A percentile compares a stretch with the other conserved stretches of the same genome.
These are phyloP conservation scores for Suhomyces faveliae DNA, from an alignment of 805 yeast species.

Conservation along the genomic window DNA sequence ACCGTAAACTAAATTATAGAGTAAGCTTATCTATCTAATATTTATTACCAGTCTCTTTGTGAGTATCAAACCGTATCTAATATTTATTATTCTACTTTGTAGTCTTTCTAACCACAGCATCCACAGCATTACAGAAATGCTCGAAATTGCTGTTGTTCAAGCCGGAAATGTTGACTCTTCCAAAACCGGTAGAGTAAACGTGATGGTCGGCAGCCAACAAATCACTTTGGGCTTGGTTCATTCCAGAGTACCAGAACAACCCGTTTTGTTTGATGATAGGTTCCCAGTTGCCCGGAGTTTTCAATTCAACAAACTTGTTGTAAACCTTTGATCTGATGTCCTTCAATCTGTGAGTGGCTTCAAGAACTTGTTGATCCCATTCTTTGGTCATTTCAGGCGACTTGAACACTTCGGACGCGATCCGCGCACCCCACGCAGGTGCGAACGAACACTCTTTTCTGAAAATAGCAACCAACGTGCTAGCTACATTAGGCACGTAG, in stretches of 20 bases:
- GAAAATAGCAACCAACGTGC: slow-evolving; percentile 31
- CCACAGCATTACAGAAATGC: slow-evolving; percentile 35
- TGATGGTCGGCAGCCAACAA: slow-evolving; percentile 34
- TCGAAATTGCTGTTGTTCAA: slow-evolving; percentile 40
- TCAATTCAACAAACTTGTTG: slow-evolving; percentile 28
- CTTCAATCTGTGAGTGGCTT: slow-evolving; percentile 31
- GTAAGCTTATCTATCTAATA: no score
- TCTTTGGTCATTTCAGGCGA: slow-evolving; percentile 18
- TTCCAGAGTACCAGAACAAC: slow-evolving; percentile 45
- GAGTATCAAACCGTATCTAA: no score
- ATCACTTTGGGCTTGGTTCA: slow-evolving; percentile 32
- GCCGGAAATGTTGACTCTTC: slow-evolving; percentile 48
- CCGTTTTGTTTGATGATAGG: slow-evolving; percentile 38
- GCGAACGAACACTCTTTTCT: slow-evolving; percentile 46
- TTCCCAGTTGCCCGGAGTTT: slow-evolving; percentile 46
- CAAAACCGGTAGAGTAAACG: slow-evolving; percentile 37
- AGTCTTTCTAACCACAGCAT: slow-evolving; percentile 31
- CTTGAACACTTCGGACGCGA: slow-evolving; percentile 34
- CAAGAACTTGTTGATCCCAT: slow-evolving; percentile 39
- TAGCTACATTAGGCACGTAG: slow-evolving; percentile 17
- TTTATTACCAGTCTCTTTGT: no score
- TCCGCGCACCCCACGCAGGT: slow-evolving; percentile 47
- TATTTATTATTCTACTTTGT: background rate
- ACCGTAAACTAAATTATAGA: no score
- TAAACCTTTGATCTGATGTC: slow-evolving; percentile 29